Conservation (phyloP, 257 asterid genomes). For the Galeopsis tetrahit region DNA sequence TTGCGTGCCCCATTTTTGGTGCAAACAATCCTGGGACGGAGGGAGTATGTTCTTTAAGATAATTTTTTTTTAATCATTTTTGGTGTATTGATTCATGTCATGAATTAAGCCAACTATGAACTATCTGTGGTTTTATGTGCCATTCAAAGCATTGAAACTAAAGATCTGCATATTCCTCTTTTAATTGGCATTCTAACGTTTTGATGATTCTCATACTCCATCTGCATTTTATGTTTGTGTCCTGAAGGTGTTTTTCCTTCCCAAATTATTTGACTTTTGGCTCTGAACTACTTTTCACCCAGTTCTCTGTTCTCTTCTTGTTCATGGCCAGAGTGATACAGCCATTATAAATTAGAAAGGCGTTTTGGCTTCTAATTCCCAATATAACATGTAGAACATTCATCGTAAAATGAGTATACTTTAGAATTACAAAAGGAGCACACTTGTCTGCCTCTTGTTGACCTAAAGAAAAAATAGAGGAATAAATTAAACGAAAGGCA, state of each 20-base stretch:
- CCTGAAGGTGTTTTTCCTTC: slow-evolving; percentile 4
- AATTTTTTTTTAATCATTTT: background rate
- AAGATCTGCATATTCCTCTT: background rate
- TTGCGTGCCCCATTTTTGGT: no score
- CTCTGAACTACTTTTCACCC: background rate
- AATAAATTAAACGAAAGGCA: slow-evolving; percentile 7
- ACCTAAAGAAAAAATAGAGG: slow-evolving; percentile 9
- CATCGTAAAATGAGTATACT: background rate
- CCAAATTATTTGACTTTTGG: background rate
- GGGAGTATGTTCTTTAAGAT: slow-evolving; percentile 20
- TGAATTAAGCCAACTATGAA: slow-evolving; percentile 19
- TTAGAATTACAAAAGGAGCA: background rate
- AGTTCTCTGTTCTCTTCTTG: slow-evolving; percentile 20
- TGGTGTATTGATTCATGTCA: slow-evolving; percentile 13
- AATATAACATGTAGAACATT: slow-evolving; percentile 1
- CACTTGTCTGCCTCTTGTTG: background rate
- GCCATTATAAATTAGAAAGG: background rate
- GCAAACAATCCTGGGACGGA: no score
- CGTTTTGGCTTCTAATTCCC: slow-evolving; percentile 10
- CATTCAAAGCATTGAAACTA: slow-evolving; percentile 4
- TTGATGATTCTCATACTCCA: background rate
- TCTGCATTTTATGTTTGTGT: slow-evolving; percentile 3
- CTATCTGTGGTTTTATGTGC: slow-evolving; percentile 8
- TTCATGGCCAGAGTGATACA: background rate
- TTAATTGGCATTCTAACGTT: slow-evolving; percentile 7